Percentiles rank a stretch among this genome's conserved stretches.
phyloP scores from a whole-genome alignment of 129 eudicot genomes.

The Dittrichia graveolens region DNA sequence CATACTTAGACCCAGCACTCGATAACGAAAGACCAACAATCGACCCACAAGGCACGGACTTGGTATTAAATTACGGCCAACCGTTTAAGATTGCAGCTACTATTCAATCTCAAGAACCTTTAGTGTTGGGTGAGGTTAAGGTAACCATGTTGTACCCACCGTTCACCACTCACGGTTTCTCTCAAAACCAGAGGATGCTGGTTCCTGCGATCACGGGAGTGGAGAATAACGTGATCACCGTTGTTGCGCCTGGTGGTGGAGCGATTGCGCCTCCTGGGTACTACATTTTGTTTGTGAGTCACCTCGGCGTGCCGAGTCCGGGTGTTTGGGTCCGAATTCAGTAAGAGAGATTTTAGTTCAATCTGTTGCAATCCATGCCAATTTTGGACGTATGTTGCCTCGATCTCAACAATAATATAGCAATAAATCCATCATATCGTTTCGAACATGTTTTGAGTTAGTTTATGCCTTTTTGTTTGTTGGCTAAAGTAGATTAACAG shows the following conservation, averaged over 20 bases:
- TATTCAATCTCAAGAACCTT: not conserved
- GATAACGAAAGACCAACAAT: slow-evolving; percentile 36
- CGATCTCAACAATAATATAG: slow-evolving; percentile 11
- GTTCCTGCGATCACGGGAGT: slow-evolving; percentile 23
- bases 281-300: slow-evolving; percentile 63
- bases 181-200: slow-evolving; percentile 59
- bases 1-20: slow-evolving; percentile 54
- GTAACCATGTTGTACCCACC: slow-evolving; percentile 75
- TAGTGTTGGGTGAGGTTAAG: slow-evolving; percentile 36
- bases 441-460: not conserved
- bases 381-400: not conserved
- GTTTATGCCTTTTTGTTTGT: not conserved
- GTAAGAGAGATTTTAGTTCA: not conserved
- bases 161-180: slow-evolving; percentile 81
- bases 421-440: not conserved
- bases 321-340: slow-evolving; percentile 65
- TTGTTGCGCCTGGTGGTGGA: slow-evolving; percentile 27
- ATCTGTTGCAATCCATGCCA: not conserved
- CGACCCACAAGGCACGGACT: not conserved
- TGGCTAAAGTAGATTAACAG: not conserved
- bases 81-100: slow-evolving; percentile 32
- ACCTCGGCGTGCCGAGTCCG: slow-evolving; percentile 57
- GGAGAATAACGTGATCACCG: slow-evolving; percentile 19
- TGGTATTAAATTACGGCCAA: slow-evolving; percentile 41
- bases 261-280: slow-evolving; percentile 59